Evolutionary conservation across 2,329 filamentous ascomycete genomes (phyloP), one percentile per base, ranked within the genome.

Genomic region (Blumeria hordei): DNA sequence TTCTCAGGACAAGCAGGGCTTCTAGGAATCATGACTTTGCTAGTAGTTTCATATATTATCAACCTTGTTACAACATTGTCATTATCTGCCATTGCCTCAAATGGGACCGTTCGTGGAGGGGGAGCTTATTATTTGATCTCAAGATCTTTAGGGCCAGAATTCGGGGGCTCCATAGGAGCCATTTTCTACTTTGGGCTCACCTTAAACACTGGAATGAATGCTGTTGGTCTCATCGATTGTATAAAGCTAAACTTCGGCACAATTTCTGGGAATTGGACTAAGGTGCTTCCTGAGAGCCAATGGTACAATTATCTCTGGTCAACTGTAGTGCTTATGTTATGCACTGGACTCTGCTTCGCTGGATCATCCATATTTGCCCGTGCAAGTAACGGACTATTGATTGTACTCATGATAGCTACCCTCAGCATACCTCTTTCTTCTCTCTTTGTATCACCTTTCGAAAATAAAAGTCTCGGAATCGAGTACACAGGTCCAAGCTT

Each of bases 181-280:
- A 77, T 94, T 11, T 93, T 93, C 67, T 94, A 92, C 65, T 72
- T 93, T n/a, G 85, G 87, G n/a, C 85, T 86, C 59, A 82, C 85
- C 1, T 78, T 94, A 63, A 93, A 90, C 64, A 88, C 86, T 0
- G 84, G 84, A 39, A 77, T 94, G 73, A 94, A 94, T 63, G 78
- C 88, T 28, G 85, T 93, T 45, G 87, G 86, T 70, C 72, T 94
- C 49, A 77, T 94, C 59, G 84, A 92, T 68, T 93, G 85, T 62
- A 73, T 93, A 56, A 78, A 78, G 54, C 74, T 88, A 58, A 88
- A 88, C 61, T 77, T 88, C 62, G 84, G 82, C 1, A 64, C 71
- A 3, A 61, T 66, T 16, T 70, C 71, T 53, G 78, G 78, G 14
- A 74, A 72, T 51, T 75, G 75, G 72, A 69, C 69, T 33, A 72